Evolutionary conservation across 2,329 filamentous ascomycete genomes (phyloP).

Genomic region (Chaetomiaceae sp.): DNA sequence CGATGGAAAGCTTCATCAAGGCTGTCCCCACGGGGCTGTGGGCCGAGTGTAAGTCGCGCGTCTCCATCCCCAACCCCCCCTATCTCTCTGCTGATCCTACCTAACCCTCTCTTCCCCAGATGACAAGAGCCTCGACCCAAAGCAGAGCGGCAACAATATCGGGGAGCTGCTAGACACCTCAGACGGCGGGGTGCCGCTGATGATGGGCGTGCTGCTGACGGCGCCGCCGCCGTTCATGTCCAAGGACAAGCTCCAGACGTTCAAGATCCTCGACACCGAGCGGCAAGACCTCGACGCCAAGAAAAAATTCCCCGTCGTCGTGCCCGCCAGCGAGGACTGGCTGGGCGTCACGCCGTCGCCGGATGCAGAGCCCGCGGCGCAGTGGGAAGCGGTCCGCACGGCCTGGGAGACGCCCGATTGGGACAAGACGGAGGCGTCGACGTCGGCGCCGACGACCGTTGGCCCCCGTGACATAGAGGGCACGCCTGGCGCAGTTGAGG

Average conservation of each 20-base stretch:
- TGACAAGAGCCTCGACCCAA: not conserved
- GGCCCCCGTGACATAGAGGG: too few species aligned
- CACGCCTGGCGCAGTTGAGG: not conserved
- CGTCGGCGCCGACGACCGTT: not conserved
- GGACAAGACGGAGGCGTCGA: not conserved
- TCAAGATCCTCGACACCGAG: not conserved
- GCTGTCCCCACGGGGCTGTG: not conserved
- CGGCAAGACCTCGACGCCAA: not conserved
- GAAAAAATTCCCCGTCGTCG: not conserved
- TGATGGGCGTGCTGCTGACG: not conserved
- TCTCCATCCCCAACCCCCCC: too few species aligned
- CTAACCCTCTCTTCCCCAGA: not conserved
- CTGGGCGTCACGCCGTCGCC: not conserved
- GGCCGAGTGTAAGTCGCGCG: not conserved
- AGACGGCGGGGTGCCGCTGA: not conserved
- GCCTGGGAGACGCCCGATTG: not conserved
- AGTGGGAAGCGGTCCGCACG: not conserved
- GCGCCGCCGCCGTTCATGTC: not conserved
- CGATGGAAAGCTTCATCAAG: not conserved
- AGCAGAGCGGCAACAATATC: constrained; percentile 1
- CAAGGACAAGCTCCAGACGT: not conserved
- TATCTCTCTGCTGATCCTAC: too few species aligned
- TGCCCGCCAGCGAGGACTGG: not conserved
- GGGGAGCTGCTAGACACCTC: not conserved
- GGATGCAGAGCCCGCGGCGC: not conserved